Base-by-base conservation (phyloP, 176 grass and related monocot genomes). In the Otatea glauca region DNA sequence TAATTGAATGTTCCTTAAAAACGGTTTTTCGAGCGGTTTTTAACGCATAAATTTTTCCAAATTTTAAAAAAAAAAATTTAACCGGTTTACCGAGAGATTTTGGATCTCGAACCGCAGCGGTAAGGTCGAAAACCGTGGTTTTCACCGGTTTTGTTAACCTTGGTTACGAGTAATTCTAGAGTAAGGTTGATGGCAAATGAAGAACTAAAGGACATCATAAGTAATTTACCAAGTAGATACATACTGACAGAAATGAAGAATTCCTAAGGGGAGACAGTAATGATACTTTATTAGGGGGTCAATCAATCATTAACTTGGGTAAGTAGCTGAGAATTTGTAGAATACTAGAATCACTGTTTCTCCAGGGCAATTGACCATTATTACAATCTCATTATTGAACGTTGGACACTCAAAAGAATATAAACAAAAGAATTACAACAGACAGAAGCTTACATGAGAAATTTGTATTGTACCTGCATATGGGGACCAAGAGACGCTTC, bases 401-500 rank as follows among this genome's bases (percentile, higher is more conserved):
- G 13, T 42, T 83, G 17, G 37, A 43, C 21, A 65, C n/a, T 67
- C 13, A 74, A 78, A 78, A 50, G 6, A 64, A 24, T 21, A 68
- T 1, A 32, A n/a, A 69, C 15, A 63, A 80, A 41, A 75, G 55
- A 75, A 37, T 70, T 1, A 63, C 51, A 60, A 72, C 6, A 16
- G 13, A 27, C 6, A 48, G 5, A 85, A 77, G 49, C 9, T 77
- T 76, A 21, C 20, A 65, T 11, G 11, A 54, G 23, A 29, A 29
- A 75, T 72, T 17, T 75, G 11, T 42, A 70, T 20, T 54, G 20
- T 76, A 99, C 96, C 96, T 99, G 96, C 96, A 99, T 99, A 81
- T 99, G 96, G 37, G 96, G 93, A 51, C 93, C 91, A 71, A 99
- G 91, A 83, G 96, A 94, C 43, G 91, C 96, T 94, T 99, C 96